Evolutionary conservation across 768 basidiomycete genomes (phyloP), one percentile per base, ranked within the genome.

Genomic region (Panellus pusillus): DNA sequence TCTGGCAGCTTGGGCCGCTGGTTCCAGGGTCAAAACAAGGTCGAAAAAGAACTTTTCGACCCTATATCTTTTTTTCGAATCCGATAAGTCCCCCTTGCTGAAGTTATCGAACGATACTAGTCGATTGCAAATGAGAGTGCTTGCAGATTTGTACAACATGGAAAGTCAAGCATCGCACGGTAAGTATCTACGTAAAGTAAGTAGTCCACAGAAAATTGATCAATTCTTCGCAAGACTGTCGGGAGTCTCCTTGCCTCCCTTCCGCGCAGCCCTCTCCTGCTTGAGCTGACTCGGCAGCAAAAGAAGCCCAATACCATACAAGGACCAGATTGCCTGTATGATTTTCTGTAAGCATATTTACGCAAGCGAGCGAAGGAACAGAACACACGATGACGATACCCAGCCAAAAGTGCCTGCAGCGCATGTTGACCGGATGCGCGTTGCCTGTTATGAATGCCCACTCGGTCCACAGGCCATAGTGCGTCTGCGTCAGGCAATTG

Each of bases 401-500:
- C 52, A 52, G 64, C 68, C 62, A 68, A 58, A 48, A 66, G 32
- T 55, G 32, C 38, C 45, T 55, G 41, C 53, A 57, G 3, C 42
- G 39, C 54, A 39, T 50, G 37, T 44, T 54, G n/a, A 61, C 54
- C 7, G 56, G 56, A 24, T 61, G 61, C 11, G 20, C 46, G 28
- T 58, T 58, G n/a, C 57, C 61, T 0, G 61, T 58, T 35, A 44
- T 37, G 11, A 17, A 28, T 8, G 32, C 58, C 70, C 61, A 54
- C 63, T 68, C 62, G 58, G 56, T 37, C 68, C 65, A 71, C 62
- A 74, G 38, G 9, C 70, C 72, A 18, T 57, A 60, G 45, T 66
- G 66, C 6, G 60, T 63, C 55, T 57, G 8, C 11, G 11, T 4
- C 14, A 7, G 24, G 17, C 7, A 2, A 9, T 37, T 1, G 3